phyloP scores from a whole-genome alignment of 257 asterid genomes.

The Thymus mandschuricus region DNA sequence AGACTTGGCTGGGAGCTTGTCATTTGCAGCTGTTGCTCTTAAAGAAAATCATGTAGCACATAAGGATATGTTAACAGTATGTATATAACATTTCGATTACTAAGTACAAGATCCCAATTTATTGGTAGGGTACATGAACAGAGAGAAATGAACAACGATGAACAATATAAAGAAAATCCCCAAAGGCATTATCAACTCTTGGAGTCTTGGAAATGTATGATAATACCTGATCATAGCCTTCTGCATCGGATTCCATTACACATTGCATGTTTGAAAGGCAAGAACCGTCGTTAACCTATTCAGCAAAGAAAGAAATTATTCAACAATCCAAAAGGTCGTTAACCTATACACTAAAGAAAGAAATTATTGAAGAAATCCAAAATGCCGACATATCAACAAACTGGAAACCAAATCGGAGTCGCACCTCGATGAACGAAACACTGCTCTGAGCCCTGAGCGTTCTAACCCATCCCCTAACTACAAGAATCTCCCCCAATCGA shows the following conservation, averaged over 20 bases:
- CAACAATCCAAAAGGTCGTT: conserved; percentile 34
- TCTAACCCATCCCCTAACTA: conserved; percentile 92
- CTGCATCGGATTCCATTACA: conserved; percentile 77
- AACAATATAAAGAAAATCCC: conserved; percentile 7
- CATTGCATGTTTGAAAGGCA: conserved; percentile 98
- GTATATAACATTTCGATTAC: conserved; percentile 5
- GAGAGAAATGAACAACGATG: not conserved
- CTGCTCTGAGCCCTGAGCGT: conserved; percentile 88
- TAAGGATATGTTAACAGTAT: not conserved
- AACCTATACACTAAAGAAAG: conserved; percentile 54
- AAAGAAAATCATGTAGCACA: not conserved
- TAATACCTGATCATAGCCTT: conserved; percentile 89
- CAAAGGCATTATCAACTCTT: conserved; percentile 23
- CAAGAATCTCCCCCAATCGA: conserved; percentile 68
- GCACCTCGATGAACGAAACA: conserved; percentile 85
- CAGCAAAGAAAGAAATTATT: conserved; percentile 26
- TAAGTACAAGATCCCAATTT: not conserved
- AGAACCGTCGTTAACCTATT: conserved; percentile 94
- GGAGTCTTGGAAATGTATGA: conserved; percentile 13
- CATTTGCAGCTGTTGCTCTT: conserved; percentile 1
- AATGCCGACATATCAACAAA: conserved; percentile 3
- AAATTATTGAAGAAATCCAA: not conserved
- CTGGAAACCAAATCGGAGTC: not conserved
- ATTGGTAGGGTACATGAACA: conserved; percentile 4
- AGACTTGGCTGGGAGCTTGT: not conserved